phyloP scores from a whole-genome alignment of 139 green algal genomes.

The Chlorella vulgaris region DNA sequence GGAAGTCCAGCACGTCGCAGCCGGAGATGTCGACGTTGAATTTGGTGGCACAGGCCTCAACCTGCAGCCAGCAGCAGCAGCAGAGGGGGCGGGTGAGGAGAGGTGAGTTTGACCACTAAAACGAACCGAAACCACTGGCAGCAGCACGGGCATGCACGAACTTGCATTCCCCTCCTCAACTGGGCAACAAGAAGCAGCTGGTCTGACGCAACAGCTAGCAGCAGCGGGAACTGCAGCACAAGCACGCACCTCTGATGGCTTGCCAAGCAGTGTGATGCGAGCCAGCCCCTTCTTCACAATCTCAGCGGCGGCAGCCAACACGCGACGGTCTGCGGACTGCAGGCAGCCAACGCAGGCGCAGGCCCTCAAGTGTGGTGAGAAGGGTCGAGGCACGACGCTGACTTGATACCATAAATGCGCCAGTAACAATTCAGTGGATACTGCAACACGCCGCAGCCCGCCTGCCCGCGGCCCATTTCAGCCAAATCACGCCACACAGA shows the following conservation, averaged over 20 bases:
- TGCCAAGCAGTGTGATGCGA: slow-evolving; percentile 80
- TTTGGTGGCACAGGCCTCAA: slow-evolving; percentile 35
- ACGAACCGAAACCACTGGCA: background rate
- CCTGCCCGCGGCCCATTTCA: no score
- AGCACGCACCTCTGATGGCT: slow-evolving; percentile 47
- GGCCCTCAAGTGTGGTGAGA: no score
- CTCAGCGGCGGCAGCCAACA: slow-evolving; percentile 76
- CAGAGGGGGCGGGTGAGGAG: background rate
- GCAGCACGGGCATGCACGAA: background rate
- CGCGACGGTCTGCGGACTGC: slow-evolving; percentile 62
- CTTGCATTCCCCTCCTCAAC: background rate
- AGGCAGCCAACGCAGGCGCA: background rate
- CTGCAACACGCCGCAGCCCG: no score
- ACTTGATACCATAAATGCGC: no score
- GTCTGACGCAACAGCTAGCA: background rate
- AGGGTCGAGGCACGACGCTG: no score
- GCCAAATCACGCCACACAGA: no score
- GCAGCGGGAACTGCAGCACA: background rate
- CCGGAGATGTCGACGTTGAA: slow-evolving; percentile 67
- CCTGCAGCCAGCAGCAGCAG: background rate
- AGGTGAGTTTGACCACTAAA: background rate
- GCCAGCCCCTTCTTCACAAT: slow-evolving; percentile 64
- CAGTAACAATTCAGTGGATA: no score
- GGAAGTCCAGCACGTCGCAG: slow-evolving; percentile 63
- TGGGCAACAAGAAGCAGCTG: background rate